These are phyloP conservation scores for Bretschneidera sinensis DNA, from an alignment of 345 rosid species.

Conservation along the genomic window DNA sequence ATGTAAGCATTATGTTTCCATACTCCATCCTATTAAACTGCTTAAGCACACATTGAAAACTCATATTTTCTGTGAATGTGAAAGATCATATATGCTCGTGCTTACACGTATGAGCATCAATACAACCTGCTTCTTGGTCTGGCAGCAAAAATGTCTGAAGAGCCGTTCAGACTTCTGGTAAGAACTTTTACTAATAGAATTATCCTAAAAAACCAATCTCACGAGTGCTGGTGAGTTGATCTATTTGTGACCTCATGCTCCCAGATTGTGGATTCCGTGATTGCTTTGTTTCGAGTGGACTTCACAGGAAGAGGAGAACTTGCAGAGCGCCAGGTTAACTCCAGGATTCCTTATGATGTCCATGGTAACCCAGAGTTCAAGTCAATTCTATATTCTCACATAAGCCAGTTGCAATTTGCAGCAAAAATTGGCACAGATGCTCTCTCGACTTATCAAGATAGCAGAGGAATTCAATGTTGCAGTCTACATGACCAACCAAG, in stretches of 20 bases:
- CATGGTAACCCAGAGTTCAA: background rate
- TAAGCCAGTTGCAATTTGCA: constrained; percentile 26
- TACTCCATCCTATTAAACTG: background rate
- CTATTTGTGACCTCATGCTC: constrained; percentile 12
- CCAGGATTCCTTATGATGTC: constrained; percentile 3
- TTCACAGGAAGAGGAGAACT: constrained; percentile 94
- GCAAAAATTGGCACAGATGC: constrained; percentile 98
- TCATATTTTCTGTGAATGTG: constrained; percentile 21
- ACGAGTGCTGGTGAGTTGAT: constrained; percentile 9
- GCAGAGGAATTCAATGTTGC: constrained; percentile 95
- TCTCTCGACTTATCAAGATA: constrained; percentile 69
- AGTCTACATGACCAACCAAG: constrained; percentile 92
- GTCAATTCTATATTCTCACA: constrained; percentile 11
- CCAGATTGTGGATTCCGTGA: constrained; percentile 81
- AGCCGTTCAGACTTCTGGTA: constrained; percentile 80
- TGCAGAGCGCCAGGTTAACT: constrained; percentile 81
- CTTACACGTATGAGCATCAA: constrained; percentile 83
- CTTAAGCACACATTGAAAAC: background rate
- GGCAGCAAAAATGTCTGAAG: constrained; percentile 96
- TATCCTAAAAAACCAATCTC: background rate
- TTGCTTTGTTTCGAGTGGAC: constrained; percentile 81
- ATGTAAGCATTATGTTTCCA: constrained; percentile 35
- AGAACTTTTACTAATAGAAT: constrained; percentile 3
- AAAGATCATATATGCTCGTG: constrained; percentile 91
- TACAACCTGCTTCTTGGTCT: constrained; percentile 84